Evolutionary conservation across 2,329 filamentous ascomycete genomes (phyloP), one percentile per base, ranked within the genome.

Genomic region (Chalara sp.): DNA sequence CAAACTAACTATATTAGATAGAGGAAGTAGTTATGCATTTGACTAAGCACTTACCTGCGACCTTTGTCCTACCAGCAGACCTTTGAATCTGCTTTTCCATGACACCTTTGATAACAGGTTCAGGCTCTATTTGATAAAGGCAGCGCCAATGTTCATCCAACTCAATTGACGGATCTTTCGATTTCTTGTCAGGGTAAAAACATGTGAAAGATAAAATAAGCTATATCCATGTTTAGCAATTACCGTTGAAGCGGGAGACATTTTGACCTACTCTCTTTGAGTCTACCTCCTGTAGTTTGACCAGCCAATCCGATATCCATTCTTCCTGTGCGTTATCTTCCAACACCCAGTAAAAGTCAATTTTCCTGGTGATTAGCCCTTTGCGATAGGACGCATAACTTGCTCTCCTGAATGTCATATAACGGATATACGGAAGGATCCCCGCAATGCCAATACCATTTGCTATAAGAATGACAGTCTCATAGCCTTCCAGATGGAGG

Each of bases 381-480:
- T 21, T 12, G n/a, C 42, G 28, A 33, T n/a, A 48, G 7, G 41
- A 7, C 21, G 7, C 11, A 5, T 39, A 5, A 40, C 29, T 44
- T 6, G 5, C 10, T 21, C 31, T 32, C 37, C 47, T 31, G 7
- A 43, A 39, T 13, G 28, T 41, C 21, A 53, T 6, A 43, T 47
- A 37, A 2, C 33, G 39, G 10, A 46, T 46, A 47, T 58, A 57
- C 10, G 50, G 41, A 29, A 60, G 47, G 13, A 60, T 46, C 7
- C 57, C 56, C 7, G 48, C 49, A 32, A 60, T 60, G 10, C 55
- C 53, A 13, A 58, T 58, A 28, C 55, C 57, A 32, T 58, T 54
- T 8, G 48, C 52, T 32, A 55, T 32, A 6, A 60, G 46, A 7
- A 60, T 49, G 11, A 58, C 55, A 4, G 42, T 57, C 10, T 60